Evolutionary conservation across 345 rosid species (phyloP).

Genomic region (Zanthoxylum bungeanum): DNA sequence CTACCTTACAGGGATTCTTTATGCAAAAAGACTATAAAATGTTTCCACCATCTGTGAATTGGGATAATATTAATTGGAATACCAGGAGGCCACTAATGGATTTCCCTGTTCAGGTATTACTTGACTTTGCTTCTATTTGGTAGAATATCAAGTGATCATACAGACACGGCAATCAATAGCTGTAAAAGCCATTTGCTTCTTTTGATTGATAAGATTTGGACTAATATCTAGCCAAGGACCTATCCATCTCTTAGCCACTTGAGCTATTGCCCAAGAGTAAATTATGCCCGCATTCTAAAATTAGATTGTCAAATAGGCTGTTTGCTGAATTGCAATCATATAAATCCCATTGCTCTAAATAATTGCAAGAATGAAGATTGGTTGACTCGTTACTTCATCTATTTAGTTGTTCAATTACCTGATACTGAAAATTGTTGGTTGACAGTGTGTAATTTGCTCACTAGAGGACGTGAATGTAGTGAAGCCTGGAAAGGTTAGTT

Average conservation of each 20-base stretch:
- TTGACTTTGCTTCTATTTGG: slow-evolving; percentile 4
- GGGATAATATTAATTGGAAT: slow-evolving; percentile 91
- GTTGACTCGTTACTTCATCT: background rate
- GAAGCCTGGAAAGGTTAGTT: slow-evolving; percentile 82
- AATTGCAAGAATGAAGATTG: background rate
- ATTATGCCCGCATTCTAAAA: background rate
- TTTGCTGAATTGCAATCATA: background rate
- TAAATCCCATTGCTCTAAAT: background rate
- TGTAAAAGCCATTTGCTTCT: background rate
- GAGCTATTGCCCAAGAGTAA: background rate
- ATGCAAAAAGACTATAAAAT: slow-evolving; percentile 98
- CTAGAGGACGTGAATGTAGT: slow-evolving; percentile 72
- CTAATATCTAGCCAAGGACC: background rate
- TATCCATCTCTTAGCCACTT: background rate
- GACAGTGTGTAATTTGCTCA: slow-evolving; percentile 87
- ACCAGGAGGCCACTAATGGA: slow-evolving; percentile 94
- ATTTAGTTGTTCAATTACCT: background rate
- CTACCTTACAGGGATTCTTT: slow-evolving; percentile 72
- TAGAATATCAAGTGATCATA: background rate
- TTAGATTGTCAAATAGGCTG: slow-evolving; percentile 2
- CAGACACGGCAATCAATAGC: background rate
- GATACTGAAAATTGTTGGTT: slow-evolving; percentile 22
- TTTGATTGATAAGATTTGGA: slow-evolving; percentile 1
- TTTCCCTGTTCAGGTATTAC: slow-evolving; percentile 92
- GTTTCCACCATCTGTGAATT: slow-evolving; percentile 96